Base-by-base conservation (phyloP, 1,139 yeast genomes). In the Waltiozyma sp. region DNA sequence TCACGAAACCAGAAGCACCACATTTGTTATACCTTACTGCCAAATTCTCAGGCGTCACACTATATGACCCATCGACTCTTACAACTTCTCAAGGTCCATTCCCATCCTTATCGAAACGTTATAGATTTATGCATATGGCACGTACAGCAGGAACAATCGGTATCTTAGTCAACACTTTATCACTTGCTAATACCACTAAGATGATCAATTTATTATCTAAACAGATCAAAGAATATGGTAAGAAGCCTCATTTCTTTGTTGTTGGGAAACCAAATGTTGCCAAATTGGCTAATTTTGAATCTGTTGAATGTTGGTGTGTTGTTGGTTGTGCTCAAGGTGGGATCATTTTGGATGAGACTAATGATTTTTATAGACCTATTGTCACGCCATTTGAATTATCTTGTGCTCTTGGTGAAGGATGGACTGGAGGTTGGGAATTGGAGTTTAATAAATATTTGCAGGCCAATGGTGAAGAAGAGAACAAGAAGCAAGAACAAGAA, bases 221-320 rank as follows among this genome's bases (percentile, higher is more conserved):
- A 23, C 74, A 80, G 61, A 76, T 91, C 45, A 73, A 70, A 42
- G 70, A 68, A 5, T 88, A 93, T 0, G 96, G 88, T 2, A 91
- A 91, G 62, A 93, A 93, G 58, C 91, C 85, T 52, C 91, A 91
- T 58, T 73, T 87, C 55, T 88, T 91, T 65, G 97, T 89, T 7
- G 97, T 91, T 8, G 99, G 99, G 15, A 93, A 93, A 59, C 97
- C 97, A n/a, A 91, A 91, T 57, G 96, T 91, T 5, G 95, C 98
- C 37, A 91, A 91, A 56, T 68, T 91, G 43, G 98, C 98, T 13
- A 91, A 91, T 61, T 91, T 93, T 58, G 97, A 89, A 50, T 80
- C 79, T 19, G 75, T 91, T 16, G 98, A 91, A 54, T 72, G 85
- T 24, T 91, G 98, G 97, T 89, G 94, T 56, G 76, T 91, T 16